These are phyloP conservation scores for Hypoxylon sp. DNA, from an alignment of 2,329 filamentous ascomycete species.

Conservation along the genomic window DNA sequence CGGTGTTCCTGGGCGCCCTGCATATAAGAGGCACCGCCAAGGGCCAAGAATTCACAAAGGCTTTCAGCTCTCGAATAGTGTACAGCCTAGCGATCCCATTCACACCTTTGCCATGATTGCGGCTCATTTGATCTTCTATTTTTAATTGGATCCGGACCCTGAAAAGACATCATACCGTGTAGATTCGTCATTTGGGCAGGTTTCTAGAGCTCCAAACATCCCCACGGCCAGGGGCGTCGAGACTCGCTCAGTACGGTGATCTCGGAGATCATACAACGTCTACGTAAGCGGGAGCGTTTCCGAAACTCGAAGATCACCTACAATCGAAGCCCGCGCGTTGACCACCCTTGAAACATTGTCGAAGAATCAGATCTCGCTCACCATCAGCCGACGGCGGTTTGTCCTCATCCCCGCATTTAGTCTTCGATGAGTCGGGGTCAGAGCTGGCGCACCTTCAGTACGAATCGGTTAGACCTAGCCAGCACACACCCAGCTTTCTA, in stretches of 20 bases:
- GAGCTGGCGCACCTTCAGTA: neutral
- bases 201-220: slow-evolving; percentile 24
- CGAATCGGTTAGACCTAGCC: neutral
- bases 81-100: slow-evolving; percentile 14
- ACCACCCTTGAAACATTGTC: slow-evolving; percentile 37
- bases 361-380: slow-evolving; percentile 21
- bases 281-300: slow-evolving; percentile 38
- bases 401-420: slow-evolving; percentile 4
- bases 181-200: slow-evolving; percentile 1
- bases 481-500: neutral
- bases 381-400: slow-evolving; percentile 1
- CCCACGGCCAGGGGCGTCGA: slow-evolving; percentile 19
- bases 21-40: slow-evolving; percentile 31
- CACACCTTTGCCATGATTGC: slow-evolving; percentile 13
- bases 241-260: slow-evolving; percentile 29
- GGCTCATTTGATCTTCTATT: slow-evolving; percentile 35
- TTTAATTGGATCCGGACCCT: slow-evolving; percentile 19
- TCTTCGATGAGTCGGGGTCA: slow-evolving; percentile 1
- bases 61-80: slow-evolving; percentile 9
- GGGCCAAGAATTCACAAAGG: slow-evolving; percentile 21
- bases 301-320: slow-evolving; percentile 36
- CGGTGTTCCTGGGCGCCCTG: slow-evolving; percentile 5
- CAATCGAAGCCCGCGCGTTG: slow-evolving; percentile 13
- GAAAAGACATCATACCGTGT: neutral
- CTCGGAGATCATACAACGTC: slow-evolving; percentile 38